Base-by-base conservation (phyloP, 495 filamentous ascomycete species). In the Podospora pseudopauciseta region DNA sequence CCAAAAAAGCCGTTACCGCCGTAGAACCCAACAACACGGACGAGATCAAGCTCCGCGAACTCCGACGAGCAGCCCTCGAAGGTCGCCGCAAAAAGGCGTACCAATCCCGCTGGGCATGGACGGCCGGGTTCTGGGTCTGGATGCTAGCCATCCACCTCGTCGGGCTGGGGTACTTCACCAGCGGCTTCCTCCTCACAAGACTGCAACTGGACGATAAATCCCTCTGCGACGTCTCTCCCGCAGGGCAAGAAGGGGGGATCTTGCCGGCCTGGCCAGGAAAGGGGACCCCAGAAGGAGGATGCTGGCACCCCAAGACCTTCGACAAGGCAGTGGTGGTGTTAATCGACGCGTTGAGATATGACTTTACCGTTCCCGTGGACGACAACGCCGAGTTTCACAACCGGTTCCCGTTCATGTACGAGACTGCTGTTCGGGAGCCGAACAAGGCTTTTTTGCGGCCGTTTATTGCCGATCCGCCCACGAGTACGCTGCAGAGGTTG, bases 401-500 rank as follows among this genome's bases (percentile, higher is more conserved):
- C 78, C 88, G 92, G 34, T 86, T 99, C 34, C 89, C 91, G 19
- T 85, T 97, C 26, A 83, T 97, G 54, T 90, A 97, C 79, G 91
- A 95, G 69, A 92, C 88, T 16, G 89, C 95, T 0, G 78, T 88
- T 53, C 76, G 87, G 65, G 80, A 83, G 27, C 95, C 95, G 2
- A 79, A 87, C 20, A 93, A 94, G 76, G 93, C 95, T 9, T 91
- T 99, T 72, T 80, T 99, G 66, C 84, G 93, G 32, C 95, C 95
- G 4, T 99, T 99, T 80, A 98, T 99, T 74, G 95, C 95, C 30
- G 95, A 99, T 74, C 95, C 95, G 39, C 95, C 95, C 4, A 99
- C 95, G 0, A 87, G 93, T 5, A 99, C 95, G 49, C 81, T 98
- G 64, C 95, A 98, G 74, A 83, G 95, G 67, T 77, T 99, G 64